Percentiles rank a stretch among this genome's conserved stretches.
These are phyloP conservation scores for Rhodotorula kratochvilovae DNA, from an alignment of 768 basidiomycete genomes.

Conservation along the genomic window DNA sequence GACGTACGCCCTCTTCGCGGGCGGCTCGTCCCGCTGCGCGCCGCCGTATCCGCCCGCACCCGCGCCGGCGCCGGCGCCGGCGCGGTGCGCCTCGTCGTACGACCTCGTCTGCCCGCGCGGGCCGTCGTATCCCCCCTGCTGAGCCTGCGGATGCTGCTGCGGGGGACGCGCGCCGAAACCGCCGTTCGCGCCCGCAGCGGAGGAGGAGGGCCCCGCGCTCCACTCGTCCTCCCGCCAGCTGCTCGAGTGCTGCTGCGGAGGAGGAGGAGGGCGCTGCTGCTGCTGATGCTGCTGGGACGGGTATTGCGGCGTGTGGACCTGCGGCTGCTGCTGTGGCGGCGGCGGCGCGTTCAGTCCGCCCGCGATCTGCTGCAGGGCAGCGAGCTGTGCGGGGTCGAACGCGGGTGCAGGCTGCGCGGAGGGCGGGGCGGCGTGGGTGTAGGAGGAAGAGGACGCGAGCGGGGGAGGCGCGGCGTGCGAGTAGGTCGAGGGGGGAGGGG, in stretches of 20 bases:
- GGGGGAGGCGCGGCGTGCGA: background rate
- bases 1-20: background rate
- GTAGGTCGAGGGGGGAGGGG: background rate
- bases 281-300: background rate
- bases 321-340: background rate
- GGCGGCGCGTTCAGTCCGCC: background rate
- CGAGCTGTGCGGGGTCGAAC: conserved; percentile 60
- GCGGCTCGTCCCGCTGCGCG: background rate
- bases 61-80: no score
- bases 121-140: background rate
- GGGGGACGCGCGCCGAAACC: background rate
- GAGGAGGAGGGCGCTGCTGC: no score
- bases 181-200: background rate
- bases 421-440: background rate
- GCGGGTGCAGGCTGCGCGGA: background rate
- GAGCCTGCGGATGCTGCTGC: background rate
- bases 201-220: no score
- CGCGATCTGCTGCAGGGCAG: conserved; percentile 70
- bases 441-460: background rate
- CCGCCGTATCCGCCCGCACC: no score
- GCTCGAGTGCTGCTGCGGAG: background rate
- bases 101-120: background rate
- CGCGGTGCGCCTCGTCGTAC: background rate
- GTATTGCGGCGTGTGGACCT: background rate
- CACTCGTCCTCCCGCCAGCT: no score